Percentiles rank a stretch among this genome's conserved stretches.
These are phyloP conservation scores for Centrapalus pauciflorus DNA, from an alignment of 129 eudicot species.

Conservation along the genomic window DNA sequence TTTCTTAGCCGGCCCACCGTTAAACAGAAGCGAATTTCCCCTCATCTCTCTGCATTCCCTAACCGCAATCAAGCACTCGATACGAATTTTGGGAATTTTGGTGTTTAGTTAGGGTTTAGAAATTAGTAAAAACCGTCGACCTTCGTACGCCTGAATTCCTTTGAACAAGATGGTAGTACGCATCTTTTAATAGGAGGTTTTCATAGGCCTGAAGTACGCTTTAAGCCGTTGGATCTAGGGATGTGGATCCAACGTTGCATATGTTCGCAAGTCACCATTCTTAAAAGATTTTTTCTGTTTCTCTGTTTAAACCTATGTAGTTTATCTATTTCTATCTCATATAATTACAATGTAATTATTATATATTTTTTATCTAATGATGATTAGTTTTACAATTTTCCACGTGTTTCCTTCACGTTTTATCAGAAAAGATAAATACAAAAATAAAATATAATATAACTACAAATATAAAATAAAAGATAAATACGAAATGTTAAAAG, in stretches of 20 bases:
- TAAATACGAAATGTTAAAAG: too few relatives aligned
- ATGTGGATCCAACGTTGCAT: conserved; percentile 25
- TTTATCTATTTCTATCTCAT: too few relatives aligned
- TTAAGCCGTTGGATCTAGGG: conserved; percentile 21
- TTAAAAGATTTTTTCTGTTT: too few relatives aligned
- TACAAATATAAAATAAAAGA: too few relatives aligned
- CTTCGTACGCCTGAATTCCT: conserved; percentile 1
- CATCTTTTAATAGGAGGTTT: conserved; percentile 27
- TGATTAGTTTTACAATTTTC: too few relatives aligned
- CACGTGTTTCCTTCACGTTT: too few relatives aligned
- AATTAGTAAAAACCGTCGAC: background rate
- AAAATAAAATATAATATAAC: too few relatives aligned
- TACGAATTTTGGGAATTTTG: background rate
- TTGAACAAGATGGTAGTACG: background rate
- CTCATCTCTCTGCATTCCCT: conserved; percentile 98
- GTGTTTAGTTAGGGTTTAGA: background rate
- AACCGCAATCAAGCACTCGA: background rate
- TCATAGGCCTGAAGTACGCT: background rate
- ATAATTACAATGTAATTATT: too few relatives aligned
- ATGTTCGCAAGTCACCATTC: too few relatives aligned
- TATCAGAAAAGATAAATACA: too few relatives aligned
- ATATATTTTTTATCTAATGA: too few relatives aligned
- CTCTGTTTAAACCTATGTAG: too few relatives aligned
- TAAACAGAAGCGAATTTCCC: conserved; percentile 41
- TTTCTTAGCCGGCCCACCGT: conserved; percentile 38